phyloP scores from a whole-genome alignment of 2,329 filamentous ascomycete genomes.

The Sphaerostilbella broomeana region DNA sequence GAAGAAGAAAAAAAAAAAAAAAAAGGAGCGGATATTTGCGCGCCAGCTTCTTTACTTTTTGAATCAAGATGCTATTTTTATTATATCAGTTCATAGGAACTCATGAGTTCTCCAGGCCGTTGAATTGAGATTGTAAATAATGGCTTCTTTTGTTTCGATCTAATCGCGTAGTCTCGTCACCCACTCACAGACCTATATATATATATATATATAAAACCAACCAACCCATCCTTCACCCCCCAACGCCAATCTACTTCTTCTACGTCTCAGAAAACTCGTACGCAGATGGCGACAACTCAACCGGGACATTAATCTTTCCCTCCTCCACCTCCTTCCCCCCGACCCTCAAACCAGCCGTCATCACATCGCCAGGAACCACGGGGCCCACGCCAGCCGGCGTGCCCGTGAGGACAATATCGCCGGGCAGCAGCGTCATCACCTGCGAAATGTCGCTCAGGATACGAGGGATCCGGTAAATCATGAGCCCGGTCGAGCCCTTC shows the following conservation, averaged over 20 bases:
- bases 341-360: slow-evolving; percentile 76
- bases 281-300: slow-evolving; percentile 69
- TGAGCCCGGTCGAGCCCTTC: slow-evolving; percentile 82
- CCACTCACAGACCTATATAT: too few relatives aligned
- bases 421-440: slow-evolving; percentile 88
- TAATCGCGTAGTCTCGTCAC: too few relatives aligned
- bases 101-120: too few relatives aligned
- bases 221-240: not conserved
- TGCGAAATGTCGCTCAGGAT: slow-evolving; percentile 86
- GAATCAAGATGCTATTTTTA: too few relatives aligned
- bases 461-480: slow-evolving; percentile 86
- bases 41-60: too few relatives aligned
- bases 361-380: slow-evolving; percentile 77
- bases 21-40: too few relatives aligned
- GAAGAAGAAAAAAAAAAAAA: too few relatives aligned
- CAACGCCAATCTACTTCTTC: too few relatives aligned
- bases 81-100: too few relatives aligned
- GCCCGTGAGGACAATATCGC: slow-evolving; percentile 91
- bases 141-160: too few relatives aligned
- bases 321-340: slow-evolving; percentile 77
- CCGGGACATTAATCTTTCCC: slow-evolving; percentile 73
- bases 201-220: slow-evolving; percentile 3
- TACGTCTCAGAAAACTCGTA: slow-evolving; percentile 74
- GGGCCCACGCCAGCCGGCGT: slow-evolving; percentile 93
- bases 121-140: too few relatives aligned